Base-by-base conservation (phyloP, 1,284 basidiomycete species). In the Heterobasidion parviporum region DNA sequence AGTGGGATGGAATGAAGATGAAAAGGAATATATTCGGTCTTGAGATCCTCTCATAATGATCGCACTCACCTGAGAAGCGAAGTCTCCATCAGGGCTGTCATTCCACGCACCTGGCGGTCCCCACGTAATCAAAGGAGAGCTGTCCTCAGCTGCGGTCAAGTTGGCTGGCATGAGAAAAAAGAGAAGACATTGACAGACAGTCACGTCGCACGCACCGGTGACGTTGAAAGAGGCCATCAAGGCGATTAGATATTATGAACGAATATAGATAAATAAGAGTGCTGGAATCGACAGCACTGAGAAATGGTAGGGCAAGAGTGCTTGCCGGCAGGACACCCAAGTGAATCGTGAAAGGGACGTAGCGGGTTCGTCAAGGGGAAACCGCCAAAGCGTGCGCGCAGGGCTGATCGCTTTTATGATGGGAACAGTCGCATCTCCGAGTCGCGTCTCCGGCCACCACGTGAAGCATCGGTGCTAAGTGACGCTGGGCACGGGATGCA, bases 201-300 rank as follows among this genome's bases (percentile, higher is more conserved):
- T 4, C 12, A 32, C 33, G 50, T 16, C n/a, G 2, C 36, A 53
- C 69, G 54, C 44, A 76, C 76, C 70, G 57, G 72, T 71, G 54
- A 77, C 60, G 59, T 72, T 72, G 64, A 74, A 74, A 60, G 67
- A 67, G 58, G 73, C 75, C 77, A 79, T 78, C 73, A 64, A 75
- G 74, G 70, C 68, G 52, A 60, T 61, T 59, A 59, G 15, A 48
- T 35, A 56, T 49, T 45, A 46, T 50, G 60, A 59, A 59, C 44
- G 56, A 57, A 59, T 59, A 55, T 53, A 63, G 64, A 51, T 35
- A 26, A 41, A 20, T 35, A 18, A 41, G 8, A n/a, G 45, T 33
- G 35, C 34, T 38, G 56, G 62, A 59, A 60, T 59, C 50, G 33
- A 51, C 59, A 60, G 56, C 56, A 60, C 54, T 55, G 50, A 54